Conservation (phyloP, 2,329 filamentous ascomycete species). For the Apiospora pterosperma region DNA sequence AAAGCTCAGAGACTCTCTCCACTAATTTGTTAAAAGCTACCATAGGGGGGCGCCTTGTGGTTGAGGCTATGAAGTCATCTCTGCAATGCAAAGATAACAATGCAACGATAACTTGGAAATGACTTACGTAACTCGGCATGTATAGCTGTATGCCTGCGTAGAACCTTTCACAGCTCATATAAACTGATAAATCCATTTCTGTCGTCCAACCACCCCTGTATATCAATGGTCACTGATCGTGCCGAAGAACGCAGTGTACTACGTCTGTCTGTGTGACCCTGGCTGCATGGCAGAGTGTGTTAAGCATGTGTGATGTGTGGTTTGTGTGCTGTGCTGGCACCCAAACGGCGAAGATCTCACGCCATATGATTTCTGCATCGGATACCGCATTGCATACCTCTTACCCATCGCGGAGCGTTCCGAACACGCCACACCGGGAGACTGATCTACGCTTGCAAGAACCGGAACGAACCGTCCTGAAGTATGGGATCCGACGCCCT, state of each 20-base stretch:
- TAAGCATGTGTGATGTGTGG: neutral
- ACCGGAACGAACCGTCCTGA: neutral
- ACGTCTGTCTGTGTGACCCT: neutral
- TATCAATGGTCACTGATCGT: neutral
- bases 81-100: conserved; percentile 2
- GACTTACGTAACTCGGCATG: neutral
- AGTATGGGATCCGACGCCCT: neutral
- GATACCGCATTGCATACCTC: neutral
- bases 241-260: neutral
- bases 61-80: conserved; percentile 9
- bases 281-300: neutral
- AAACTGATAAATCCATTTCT: neutral
- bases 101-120: neutral
- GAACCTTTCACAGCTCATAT: neutral
- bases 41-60: neutral
- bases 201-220: neutral
- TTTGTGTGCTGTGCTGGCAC: conserved; percentile 1
- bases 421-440: neutral
- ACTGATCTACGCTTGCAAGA: neutral
- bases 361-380: neutral
- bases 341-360: neutral
- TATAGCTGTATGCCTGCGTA: neutral
- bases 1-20: neutral
- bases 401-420: neutral
- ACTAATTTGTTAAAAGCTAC: conserved; percentile 5